Conservation (phyloP, 2,329 filamentous ascomycete species). For the Nemania bipapillata region DNA sequence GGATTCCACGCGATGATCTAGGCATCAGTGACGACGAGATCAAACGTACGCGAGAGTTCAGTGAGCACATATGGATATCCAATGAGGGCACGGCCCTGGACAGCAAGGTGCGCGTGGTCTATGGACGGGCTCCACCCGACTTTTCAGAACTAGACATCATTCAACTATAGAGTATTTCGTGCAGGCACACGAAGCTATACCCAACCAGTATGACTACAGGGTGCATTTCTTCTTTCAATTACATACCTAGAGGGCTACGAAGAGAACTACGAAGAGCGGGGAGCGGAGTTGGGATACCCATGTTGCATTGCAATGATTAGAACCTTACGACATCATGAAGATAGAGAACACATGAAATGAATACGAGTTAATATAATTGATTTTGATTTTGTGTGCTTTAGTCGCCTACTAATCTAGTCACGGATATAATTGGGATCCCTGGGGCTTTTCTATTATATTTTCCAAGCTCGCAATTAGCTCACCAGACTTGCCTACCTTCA, state of each 20-base stretch:
- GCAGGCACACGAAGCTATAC: conserved; percentile 34
- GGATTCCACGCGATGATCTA: conserved; percentile 91
- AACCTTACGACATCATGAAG: conserved; percentile 25
- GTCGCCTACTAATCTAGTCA: no score
- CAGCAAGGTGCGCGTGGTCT: conserved; percentile 82
- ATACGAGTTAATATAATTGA: background rate
- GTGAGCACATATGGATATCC: conserved; percentile 87
- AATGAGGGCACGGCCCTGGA: conserved; percentile 92
- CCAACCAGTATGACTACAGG: conserved; percentile 27
- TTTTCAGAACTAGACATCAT: conserved; percentile 90
- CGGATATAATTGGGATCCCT: no score
- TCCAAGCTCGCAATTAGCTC: no score
- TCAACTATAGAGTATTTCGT: conserved; percentile 65
- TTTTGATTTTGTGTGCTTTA: no score
- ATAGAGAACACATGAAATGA: conserved; percentile 19
- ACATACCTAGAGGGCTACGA: conserved; percentile 12
- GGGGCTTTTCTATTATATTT: no score
- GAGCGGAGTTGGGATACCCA: conserved; percentile 29
- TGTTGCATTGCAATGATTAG: conserved; percentile 36
- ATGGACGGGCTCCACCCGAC: conserved; percentile 85
- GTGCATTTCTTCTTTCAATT: conserved; percentile 10
- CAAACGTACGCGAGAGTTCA: conserved; percentile 77
- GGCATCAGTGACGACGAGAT: conserved; percentile 95
- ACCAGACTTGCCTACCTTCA: no score
- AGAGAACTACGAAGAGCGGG: background rate